phyloP scores from a whole-genome alignment of 2,329 filamentous ascomycete species.

The Alternaria panax region DNA sequence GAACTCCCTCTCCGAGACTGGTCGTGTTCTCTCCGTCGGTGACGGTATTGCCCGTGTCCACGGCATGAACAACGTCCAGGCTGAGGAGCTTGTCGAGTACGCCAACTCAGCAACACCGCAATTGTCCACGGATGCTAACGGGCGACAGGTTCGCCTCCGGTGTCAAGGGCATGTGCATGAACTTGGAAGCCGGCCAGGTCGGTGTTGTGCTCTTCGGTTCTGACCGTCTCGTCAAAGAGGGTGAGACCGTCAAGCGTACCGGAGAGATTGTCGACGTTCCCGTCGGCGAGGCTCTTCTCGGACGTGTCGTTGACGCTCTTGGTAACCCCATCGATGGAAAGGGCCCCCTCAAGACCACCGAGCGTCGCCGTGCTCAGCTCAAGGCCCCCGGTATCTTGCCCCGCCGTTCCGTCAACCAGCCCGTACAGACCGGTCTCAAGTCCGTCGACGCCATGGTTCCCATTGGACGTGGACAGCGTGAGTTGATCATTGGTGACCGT shows the following conservation, averaged over 20 bases:
- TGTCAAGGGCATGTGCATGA: constrained; percentile 99
- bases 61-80: constrained; percentile 99
- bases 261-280: constrained; percentile 99
- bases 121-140: constrained; percentile 36
- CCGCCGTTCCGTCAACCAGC: constrained; percentile 95
- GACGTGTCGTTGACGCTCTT: constrained; percentile 97
- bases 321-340: constrained; percentile 99
- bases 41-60: constrained; percentile 99
- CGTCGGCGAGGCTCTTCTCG: constrained; percentile 90
- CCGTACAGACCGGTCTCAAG: constrained; percentile 99
- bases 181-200: constrained; percentile 99
- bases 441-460: constrained; percentile 99
- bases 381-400: constrained; percentile 99
- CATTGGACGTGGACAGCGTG: constrained; percentile 99
- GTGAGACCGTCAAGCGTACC: constrained; percentile 99
- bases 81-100: constrained; percentile 99
- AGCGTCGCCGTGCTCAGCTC: constrained; percentile 95
- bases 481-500: constrained; percentile 99
- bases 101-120: constrained; percentile 52
- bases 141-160: constrained; percentile 88
- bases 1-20: constrained; percentile 94
- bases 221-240: constrained; percentile 99
- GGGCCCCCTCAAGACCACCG: constrained; percentile 90
- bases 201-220: constrained; percentile 99
- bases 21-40: constrained; percentile 98